Percentiles rank a stretch among this genome's conserved stretches.
Conservation (phyloP, 1,284 basidiomycete species). For the Trametes hirsuta region DNA sequence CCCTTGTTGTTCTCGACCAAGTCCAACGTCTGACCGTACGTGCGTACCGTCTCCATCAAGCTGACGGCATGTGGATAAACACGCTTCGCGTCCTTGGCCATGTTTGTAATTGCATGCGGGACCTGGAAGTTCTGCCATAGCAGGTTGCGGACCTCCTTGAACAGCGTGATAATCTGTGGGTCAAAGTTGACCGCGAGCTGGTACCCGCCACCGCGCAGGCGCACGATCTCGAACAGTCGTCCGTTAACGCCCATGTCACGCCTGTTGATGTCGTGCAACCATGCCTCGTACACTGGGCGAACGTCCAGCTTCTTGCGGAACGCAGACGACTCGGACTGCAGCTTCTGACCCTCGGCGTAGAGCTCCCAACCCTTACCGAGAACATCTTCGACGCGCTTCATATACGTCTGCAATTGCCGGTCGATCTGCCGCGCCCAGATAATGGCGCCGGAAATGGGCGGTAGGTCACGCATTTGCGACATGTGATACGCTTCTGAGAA, state of each 20-base stretch:
- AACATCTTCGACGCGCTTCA: slow-evolving; percentile 99
- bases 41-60: slow-evolving; percentile 97
- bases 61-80: slow-evolving; percentile 98
- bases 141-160: slow-evolving; percentile 97
- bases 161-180: slow-evolving; percentile 95
- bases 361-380: slow-evolving; percentile 98
- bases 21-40: slow-evolving; percentile 93
- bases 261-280: slow-evolving; percentile 94
- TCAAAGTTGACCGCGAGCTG: slow-evolving; percentile 97
- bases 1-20: slow-evolving; percentile 88
- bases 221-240: slow-evolving; percentile 94
- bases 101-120: slow-evolving; percentile 91
- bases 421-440: slow-evolving; percentile 99
- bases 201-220: slow-evolving; percentile 79
- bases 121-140: slow-evolving; percentile 96
- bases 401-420: slow-evolving; percentile 93
- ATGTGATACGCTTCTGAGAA: slow-evolving; percentile 97
- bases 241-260: slow-evolving; percentile 92
- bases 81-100: slow-evolving; percentile 97
- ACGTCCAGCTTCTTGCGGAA: slow-evolving; percentile 98
- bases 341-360: slow-evolving; percentile 98
- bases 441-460: slow-evolving; percentile 96
- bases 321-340: slow-evolving; percentile 88
- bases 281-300: slow-evolving; percentile 91
- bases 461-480: slow-evolving; percentile 97